Evolutionary conservation across 75 land plant species (phyloP).

Genomic region (Pinus tabuliformis): DNA sequence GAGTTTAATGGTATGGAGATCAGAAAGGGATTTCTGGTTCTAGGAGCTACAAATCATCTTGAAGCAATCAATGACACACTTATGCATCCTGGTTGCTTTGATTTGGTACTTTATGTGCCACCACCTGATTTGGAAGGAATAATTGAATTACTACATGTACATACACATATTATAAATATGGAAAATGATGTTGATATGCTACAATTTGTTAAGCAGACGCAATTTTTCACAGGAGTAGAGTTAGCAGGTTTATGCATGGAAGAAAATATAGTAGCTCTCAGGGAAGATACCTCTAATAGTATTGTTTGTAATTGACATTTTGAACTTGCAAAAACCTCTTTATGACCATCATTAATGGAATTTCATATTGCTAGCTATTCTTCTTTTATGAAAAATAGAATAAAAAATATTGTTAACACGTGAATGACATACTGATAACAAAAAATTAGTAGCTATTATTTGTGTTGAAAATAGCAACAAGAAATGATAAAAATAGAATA

Average conservation of each 20-base stretch:
- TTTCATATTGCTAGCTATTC: constrained; percentile 40
- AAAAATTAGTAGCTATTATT: not conserved
- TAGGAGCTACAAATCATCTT: constrained; percentile 92
- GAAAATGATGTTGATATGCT: constrained; percentile 60
- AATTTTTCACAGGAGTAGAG: constrained; percentile 84
- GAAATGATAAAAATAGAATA: no score
- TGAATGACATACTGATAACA: not conserved
- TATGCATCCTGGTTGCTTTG: constrained; percentile 92
- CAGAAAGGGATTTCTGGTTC: constrained; percentile 83
- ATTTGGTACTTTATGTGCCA: constrained; percentile 85
- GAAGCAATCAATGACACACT: constrained; percentile 83
- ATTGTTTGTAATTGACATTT: constrained; percentile 58
- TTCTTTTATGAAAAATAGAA: constrained; percentile 16
- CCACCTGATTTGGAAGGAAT: constrained; percentile 82
- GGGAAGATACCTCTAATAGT: constrained; percentile 57
- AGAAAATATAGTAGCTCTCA: constrained; percentile 75
- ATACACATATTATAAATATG: constrained; percentile 65
- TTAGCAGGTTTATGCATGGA: constrained; percentile 75
- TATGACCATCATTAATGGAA: constrained; percentile 39
- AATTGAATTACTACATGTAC: constrained; percentile 63
- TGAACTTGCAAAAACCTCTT: constrained; percentile 27
- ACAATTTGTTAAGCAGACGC: constrained; percentile 53
- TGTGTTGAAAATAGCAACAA: not conserved
- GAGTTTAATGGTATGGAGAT: constrained; percentile 92
- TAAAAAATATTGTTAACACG: not conserved